Evolutionary conservation across 306 rosid genomes (phyloP), one percentile per base, ranked within the genome.

Genomic region (Luffa aegyptiaca): DNA sequence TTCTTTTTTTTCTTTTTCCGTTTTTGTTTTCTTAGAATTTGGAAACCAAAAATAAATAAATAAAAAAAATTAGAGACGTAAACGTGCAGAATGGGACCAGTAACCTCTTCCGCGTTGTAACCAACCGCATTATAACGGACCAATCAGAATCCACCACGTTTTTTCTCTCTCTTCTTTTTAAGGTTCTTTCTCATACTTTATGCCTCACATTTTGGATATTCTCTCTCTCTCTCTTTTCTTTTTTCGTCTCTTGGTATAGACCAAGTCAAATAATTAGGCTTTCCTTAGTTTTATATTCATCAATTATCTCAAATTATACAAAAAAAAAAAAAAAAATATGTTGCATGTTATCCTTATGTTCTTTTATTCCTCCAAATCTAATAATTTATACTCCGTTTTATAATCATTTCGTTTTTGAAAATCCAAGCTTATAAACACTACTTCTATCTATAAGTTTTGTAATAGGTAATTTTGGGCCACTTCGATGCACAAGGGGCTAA

Each of bases 81-180:
- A 75, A 91, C 93, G 92, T 90, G 98, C 81, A 46, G 88, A 10
- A 20, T 63, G 33, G 78, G 33, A 81, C 82, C 80, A 79, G 87
- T 57, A 5, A 75, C 44, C 13, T 73, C 78, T 73, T 49, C 78
- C 78, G 78, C 78, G 78, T 73, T 52, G 78, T 73, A 33, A 49
- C 78, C 61, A 73, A 73, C 56, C 56, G 56, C 55, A 70, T 70
- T 20, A 70, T 44, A 70, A 45, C 76, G 2, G 56, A 45, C 76
- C 39, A 70, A 70, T 21, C n/a, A 9, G 2, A 45, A 2, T 5
- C 36, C 17, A 20, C 76, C 76, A 70, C 76, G 76, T 70, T 8
- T 14, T 37, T 49, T 17, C 49, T 37, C 49, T 26, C 66, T 37
- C 46, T 37, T 17, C 13, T 39, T 66, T 36, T 66, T 36, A 37